Evolutionary conservation across 257 asterid genomes (phyloP).

Genomic region (Echites panduratus): DNA sequence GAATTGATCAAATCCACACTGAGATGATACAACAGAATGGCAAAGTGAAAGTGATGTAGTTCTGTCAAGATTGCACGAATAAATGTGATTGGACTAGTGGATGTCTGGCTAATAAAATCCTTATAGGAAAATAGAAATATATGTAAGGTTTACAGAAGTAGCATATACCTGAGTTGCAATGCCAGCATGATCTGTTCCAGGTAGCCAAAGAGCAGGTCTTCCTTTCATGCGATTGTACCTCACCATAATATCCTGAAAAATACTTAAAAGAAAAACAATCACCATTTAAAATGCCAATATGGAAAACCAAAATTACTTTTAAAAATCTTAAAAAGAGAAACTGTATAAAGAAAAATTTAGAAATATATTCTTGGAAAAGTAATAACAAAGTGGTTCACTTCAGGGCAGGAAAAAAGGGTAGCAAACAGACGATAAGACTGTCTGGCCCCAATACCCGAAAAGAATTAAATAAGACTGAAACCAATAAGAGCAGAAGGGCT

Average conservation of each 20-base stretch:
- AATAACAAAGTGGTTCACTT: not conserved
- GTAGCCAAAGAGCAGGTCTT: constrained; percentile 94
- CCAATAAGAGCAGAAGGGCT: not conserved
- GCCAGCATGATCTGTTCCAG: constrained; percentile 99
- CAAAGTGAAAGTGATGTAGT: not conserved
- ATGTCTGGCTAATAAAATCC: not conserved
- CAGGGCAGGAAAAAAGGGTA: not conserved
- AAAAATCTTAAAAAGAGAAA: constrained; percentile 2
- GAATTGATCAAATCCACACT: constrained; percentile 3
- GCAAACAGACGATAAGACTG: too few species aligned
- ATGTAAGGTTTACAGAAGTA: constrained; percentile 17
- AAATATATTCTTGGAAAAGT: not conserved
- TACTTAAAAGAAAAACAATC: not conserved
- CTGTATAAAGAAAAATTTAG: not conserved
- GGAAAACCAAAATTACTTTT: not conserved
- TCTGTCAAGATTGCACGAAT: not conserved
- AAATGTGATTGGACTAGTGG: not conserved
- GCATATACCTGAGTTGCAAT: constrained; percentile 91
- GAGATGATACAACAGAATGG: not conserved
- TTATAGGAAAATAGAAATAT: not conserved
- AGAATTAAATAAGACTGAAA: not conserved
- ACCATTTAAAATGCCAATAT: not conserved
- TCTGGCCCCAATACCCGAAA: not conserved
- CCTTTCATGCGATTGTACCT: constrained; percentile 93
- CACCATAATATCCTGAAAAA: constrained; percentile 85